Evolutionary conservation across 2,329 filamentous ascomycete species (phyloP).

Genomic region (Clonostachys solani): DNA sequence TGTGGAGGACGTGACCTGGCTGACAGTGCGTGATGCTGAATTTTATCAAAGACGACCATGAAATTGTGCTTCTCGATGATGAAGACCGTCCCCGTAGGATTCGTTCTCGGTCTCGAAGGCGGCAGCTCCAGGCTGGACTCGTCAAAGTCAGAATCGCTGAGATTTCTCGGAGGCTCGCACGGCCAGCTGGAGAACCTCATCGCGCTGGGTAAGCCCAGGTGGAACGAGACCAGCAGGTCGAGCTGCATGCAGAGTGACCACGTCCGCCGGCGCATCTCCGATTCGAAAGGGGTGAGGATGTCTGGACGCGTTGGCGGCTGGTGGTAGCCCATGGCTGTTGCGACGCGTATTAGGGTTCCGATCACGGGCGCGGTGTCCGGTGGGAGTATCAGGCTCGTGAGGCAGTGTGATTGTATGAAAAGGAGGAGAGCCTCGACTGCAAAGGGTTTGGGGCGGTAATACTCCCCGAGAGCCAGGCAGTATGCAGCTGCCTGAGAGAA

Average conservation of each 20-base stretch:
- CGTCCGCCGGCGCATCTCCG: slow-evolving; percentile 43
- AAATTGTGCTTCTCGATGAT: slow-evolving; percentile 35
- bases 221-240: slow-evolving; percentile 44
- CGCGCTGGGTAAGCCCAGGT: slow-evolving; percentile 39
- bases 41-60: slow-evolving; percentile 35
- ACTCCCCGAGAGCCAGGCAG: slow-evolving; percentile 42
- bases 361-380: slow-evolving; percentile 41
- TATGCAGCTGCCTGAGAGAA: slow-evolving; percentile 32
- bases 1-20: slow-evolving; percentile 26
- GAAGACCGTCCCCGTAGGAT: slow-evolving; percentile 37
- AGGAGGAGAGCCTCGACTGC: slow-evolving; percentile 45
- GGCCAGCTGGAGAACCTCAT: slow-evolving; percentile 18
- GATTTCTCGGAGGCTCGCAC: slow-evolving; percentile 40
- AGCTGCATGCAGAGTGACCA: slow-evolving; percentile 43
- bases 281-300: slow-evolving; percentile 44
- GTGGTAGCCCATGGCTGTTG: slow-evolving; percentile 48
- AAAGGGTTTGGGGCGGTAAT: slow-evolving; percentile 35
- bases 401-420: slow-evolving; percentile 34
- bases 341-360: slow-evolving; percentile 38
- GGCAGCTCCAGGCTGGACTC: slow-evolving; percentile 33
- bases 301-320: slow-evolving; percentile 13
- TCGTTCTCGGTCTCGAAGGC: slow-evolving; percentile 31
- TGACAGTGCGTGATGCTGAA: slow-evolving; percentile 32
- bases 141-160: slow-evolving; percentile 46
- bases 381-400: slow-evolving; percentile 27